Conservation (phyloP, 2,329 filamentous ascomycete species). For the Microdochium nivale region DNA sequence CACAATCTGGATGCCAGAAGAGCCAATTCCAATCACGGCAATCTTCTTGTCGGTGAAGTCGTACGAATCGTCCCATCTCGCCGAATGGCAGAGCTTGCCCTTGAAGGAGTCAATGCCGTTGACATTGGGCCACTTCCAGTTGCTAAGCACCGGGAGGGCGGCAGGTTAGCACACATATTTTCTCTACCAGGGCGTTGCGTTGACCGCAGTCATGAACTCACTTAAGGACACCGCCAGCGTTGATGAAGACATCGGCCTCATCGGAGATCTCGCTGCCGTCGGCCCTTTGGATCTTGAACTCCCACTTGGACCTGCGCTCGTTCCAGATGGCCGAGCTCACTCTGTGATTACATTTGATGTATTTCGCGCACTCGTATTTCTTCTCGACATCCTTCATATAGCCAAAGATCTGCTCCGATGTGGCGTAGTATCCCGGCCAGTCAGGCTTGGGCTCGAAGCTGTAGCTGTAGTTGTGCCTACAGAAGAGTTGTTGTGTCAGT, state of each 20-base stretch:
- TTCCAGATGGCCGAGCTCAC: constrained; percentile 13
- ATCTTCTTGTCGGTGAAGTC: constrained; percentile 12
- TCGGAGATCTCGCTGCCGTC: background rate
- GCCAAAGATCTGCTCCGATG: constrained; percentile 5
- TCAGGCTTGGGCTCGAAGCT: constrained; percentile 8
- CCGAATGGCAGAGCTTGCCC: constrained; percentile 14
- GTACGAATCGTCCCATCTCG: constrained; percentile 11
- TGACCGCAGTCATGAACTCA: background rate
- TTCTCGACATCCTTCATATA: constrained; percentile 9
- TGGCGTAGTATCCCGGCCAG: constrained; percentile 8
- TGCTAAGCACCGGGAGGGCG: background rate
- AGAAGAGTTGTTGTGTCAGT: too few species aligned
- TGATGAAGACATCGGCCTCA: constrained; percentile 3
- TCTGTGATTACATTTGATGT: constrained; percentile 12
- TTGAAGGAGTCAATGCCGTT: constrained; percentile 12
- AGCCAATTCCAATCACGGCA: constrained; percentile 16
- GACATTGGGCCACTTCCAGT: constrained; percentile 12
- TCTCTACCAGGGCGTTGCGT: background rate
- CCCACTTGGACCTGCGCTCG: constrained; percentile 7
- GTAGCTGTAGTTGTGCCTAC: constrained; percentile 8
- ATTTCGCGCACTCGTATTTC: constrained; percentile 18
- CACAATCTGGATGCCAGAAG: constrained; percentile 17
- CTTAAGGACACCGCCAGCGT: constrained; percentile 3
- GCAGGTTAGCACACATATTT: background rate
- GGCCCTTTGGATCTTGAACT: background rate